These are phyloP conservation scores for Amaranthus hypochondriacus DNA, from an alignment of 148 eudicot species.

Conservation along the genomic window DNA sequence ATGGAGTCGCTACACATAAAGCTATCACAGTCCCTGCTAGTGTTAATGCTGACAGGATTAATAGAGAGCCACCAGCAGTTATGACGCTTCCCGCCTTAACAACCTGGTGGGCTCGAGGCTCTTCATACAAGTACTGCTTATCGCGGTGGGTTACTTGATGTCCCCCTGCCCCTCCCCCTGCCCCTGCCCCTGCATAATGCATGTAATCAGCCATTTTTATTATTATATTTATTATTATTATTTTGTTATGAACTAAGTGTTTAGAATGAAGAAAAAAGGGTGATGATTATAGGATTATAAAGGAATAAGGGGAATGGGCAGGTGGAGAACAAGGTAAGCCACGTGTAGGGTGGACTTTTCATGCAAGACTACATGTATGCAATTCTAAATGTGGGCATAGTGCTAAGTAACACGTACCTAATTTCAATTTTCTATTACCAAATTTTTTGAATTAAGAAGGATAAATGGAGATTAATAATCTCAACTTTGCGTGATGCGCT, in stretches of 20 bases:
- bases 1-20: constrained; percentile 44
- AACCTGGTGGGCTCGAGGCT: constrained; percentile 35
- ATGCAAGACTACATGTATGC: constrained; percentile 33
- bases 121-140: not conserved
- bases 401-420: constrained; percentile 8
- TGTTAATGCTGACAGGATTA: constrained; percentile 40
- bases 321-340: constrained; percentile 34
- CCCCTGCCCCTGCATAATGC: constrained; percentile 4
- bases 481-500: too few species aligned
- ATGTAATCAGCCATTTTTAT: constrained; percentile 16
- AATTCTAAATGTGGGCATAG: not conserved
- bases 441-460: not conserved
- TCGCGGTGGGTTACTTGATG: not conserved
- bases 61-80: constrained; percentile 49
- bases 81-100: constrained; percentile 45
- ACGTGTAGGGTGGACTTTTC: constrained; percentile 33
- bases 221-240: not conserved
- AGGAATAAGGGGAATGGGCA: constrained; percentile 23
- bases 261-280: not conserved
- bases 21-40: constrained; percentile 47
- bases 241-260: too few species aligned
- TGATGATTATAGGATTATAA: constrained; percentile 5
- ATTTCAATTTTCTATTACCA: not conserved
- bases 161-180: not conserved
- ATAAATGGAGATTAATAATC: too few species aligned